phyloP scores from a whole-genome alignment of 1,284 basidiomycete species.

The Trametes sp. region DNA sequence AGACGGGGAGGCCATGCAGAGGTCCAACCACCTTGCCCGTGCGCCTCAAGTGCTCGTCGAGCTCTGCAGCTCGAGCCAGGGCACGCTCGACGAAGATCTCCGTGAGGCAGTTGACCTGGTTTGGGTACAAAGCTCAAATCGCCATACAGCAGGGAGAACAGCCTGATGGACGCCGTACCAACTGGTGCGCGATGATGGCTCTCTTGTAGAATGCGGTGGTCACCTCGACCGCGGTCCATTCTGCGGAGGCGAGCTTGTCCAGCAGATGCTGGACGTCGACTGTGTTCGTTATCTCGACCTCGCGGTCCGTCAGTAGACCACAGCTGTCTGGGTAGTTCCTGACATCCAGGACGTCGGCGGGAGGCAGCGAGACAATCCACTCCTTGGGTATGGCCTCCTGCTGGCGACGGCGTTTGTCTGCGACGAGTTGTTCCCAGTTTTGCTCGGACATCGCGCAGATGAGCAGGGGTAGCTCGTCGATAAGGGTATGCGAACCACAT shows the following conservation, averaged over 20 bases:
- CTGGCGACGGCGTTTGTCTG: constrained; percentile 52
- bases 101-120: constrained; percentile 57
- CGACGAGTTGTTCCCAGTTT: constrained; percentile 52
- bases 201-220: constrained; percentile 66
- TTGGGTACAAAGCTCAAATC: background rate
- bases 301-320: constrained; percentile 52
- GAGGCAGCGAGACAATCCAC: constrained; percentile 51
- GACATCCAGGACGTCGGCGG: constrained; percentile 49
- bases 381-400: constrained; percentile 54
- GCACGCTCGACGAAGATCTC: constrained; percentile 59
- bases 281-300: constrained; percentile 60
- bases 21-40: constrained; percentile 54
- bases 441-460: constrained; percentile 10
- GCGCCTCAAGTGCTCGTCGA: constrained; percentile 51
- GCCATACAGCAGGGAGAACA: background rate
- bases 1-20: constrained; percentile 61
- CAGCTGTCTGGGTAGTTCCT: constrained; percentile 49
- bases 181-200: constrained; percentile 65
- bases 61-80: constrained; percentile 50
- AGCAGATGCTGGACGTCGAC: constrained; percentile 49
- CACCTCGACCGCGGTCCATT: constrained; percentile 56
- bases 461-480: too few species aligned
- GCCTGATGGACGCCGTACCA: constrained; percentile 46
- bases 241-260: constrained; percentile 46
- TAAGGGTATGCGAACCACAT: too few species aligned